Conservation (phyloP, 2,329 filamentous ascomycete genomes). For the Neoscytalidium dimidiatum region DNA sequence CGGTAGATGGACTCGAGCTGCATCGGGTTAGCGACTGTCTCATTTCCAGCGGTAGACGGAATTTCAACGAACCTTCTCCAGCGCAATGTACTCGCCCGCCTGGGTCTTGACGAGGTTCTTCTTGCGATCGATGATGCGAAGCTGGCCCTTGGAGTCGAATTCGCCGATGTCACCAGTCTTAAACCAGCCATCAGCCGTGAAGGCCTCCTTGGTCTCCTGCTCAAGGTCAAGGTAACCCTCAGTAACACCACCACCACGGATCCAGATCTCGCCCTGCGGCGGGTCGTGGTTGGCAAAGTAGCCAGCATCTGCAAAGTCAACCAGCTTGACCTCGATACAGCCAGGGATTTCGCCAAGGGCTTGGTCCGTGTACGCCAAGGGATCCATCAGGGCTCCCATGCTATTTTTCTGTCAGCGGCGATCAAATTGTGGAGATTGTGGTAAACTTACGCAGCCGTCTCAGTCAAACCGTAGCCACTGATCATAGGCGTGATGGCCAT, state of each 20-base stretch:
- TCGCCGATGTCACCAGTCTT: conserved; percentile 95
- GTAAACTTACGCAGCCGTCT: conserved; percentile 67
- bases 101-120: conserved; percentile 98
- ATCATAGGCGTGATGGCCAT: conserved; percentile 94
- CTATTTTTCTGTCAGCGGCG: conserved; percentile 25
- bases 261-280: conserved; percentile 90
- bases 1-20: conserved; percentile 89
- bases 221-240: conserved; percentile 82
- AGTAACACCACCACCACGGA: conserved; percentile 76
- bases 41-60: not conserved
- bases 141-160: conserved; percentile 75
- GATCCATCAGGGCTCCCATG: conserved; percentile 80
- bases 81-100: conserved; percentile 93
- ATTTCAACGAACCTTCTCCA: conserved; percentile 66
- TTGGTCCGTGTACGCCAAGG: conserved; percentile 77
- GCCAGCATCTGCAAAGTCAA: conserved; percentile 85
- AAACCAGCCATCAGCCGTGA: conserved; percentile 91
- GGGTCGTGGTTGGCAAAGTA: conserved; percentile 75
- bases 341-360: conserved; percentile 78
- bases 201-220: conserved; percentile 75
- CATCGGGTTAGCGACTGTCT: not conserved
- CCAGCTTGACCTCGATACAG: conserved; percentile 84
- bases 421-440: not conserved
- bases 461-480: conserved; percentile 88
- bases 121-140: conserved; percentile 90